Conservation (phyloP, 73 alveolate genomes). For the Paramecium primaurelia region DNA sequence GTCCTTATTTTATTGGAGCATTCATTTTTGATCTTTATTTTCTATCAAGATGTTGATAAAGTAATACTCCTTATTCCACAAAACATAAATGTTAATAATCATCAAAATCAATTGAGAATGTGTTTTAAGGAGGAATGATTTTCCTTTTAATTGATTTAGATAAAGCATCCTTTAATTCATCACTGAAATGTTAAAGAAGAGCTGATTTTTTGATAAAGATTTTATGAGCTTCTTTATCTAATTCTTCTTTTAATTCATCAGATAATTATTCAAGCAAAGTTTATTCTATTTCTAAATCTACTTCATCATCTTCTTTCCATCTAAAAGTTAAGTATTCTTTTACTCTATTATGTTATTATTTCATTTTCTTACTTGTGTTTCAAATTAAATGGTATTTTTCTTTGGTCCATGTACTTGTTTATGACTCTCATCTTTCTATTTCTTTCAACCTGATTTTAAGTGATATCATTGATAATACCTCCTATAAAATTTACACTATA, state of each 20-base stretch:
- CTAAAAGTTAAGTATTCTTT: slow-evolving; percentile 37
- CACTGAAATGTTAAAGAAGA: not conserved
- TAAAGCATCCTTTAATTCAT: not conserved
- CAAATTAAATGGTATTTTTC: not conserved
- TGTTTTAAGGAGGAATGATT: slow-evolving; percentile 9
- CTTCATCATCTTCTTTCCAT: slow-evolving; percentile 51
- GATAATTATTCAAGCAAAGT: not conserved
- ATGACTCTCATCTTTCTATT: slow-evolving; percentile 3
- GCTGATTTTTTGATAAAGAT: not conserved
- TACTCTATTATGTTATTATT: not conserved
- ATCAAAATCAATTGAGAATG: not conserved
- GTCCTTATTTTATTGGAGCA: slow-evolving; percentile 2
- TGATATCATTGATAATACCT: slow-evolving; percentile 1
- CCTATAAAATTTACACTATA: slow-evolving; percentile 26
- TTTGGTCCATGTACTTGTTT: not conserved
- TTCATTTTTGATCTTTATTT: slow-evolving; percentile 30
- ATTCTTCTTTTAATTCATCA: slow-evolving; percentile 21
- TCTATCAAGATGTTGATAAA: not conserved
- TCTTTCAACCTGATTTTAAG: slow-evolving; percentile 32
- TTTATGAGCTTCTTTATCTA: slow-evolving; percentile 22
- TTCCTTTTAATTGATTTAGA: slow-evolving; percentile 19
- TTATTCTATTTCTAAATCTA: not conserved
- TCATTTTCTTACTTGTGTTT: not conserved
- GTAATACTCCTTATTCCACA: not conserved
- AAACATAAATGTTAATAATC: not conserved